Percentiles rank a stretch among this genome's conserved stretches.
These are phyloP conservation scores for Wallacemonas rigidus DNA, from an alignment of 208 protist species.

Conservation along the genomic window DNA sequence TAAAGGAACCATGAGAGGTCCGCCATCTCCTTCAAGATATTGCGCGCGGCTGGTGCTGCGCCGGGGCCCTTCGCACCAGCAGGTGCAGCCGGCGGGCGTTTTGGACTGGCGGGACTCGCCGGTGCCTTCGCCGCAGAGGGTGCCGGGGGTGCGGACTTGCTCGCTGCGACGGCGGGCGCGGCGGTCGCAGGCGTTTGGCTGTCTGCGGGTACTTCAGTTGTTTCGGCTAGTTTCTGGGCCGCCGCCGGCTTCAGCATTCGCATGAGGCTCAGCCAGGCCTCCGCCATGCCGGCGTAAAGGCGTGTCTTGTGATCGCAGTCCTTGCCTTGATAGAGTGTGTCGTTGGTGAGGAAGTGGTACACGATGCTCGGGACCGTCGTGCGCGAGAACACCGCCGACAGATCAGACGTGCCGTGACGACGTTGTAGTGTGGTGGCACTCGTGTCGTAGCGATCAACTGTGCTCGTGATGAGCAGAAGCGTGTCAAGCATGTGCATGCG, in stretches of 20 bases:
- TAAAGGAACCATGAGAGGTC: constrained; percentile 87
- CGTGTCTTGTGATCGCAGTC: constrained; percentile 34
- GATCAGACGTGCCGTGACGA: constrained; percentile 44
- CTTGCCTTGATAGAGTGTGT: constrained; percentile 68
- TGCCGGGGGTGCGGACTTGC: background rate
- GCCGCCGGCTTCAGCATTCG: constrained; percentile 10
- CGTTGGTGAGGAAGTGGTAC: constrained; percentile 85
- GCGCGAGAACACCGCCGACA: constrained; percentile 35
- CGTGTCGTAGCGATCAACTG: constrained; percentile 75
- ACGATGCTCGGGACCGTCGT: constrained; percentile 69
- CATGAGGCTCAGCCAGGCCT: constrained; percentile 72
- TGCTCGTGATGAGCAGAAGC: constrained; percentile 62
- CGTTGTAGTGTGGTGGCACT: constrained; percentile 47
- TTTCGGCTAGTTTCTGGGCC: background rate
- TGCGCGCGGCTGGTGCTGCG: constrained; percentile 28
- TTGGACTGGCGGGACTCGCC: constrained; percentile 3
- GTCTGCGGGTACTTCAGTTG: background rate
- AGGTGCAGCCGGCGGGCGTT: background rate
- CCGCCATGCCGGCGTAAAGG: constrained; percentile 77
- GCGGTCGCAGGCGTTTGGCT: background rate
- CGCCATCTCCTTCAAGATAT: constrained; percentile 65
- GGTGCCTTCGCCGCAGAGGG: background rate
- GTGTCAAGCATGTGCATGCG: constrained; percentile 77
- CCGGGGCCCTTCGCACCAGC: constrained; percentile 24
- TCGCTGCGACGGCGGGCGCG: background rate